Evolutionary conservation across 2,329 filamentous ascomycete species (phyloP), one percentile per base, ranked within the genome.

Genomic region (Fusarium camptoceras): DNA sequence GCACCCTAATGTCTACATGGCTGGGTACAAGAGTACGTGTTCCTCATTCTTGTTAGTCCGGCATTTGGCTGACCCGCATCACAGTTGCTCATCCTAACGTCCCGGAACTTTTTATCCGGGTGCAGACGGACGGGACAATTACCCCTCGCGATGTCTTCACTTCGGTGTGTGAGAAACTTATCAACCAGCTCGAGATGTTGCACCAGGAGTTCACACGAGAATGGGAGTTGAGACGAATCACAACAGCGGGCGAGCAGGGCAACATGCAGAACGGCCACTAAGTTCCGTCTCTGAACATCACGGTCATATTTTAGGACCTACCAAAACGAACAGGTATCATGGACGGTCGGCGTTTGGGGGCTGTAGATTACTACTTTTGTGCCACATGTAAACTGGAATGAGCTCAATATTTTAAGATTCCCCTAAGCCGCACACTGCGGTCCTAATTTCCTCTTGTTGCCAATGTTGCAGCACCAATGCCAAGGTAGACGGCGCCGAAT

Each of bases 151-250:
- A 97, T 74, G 94, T 94, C 3, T 86, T 99, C 42, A 85, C 96
- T 58, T 87, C 90, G 54, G 91, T 92, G 43, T 97, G 93, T 83
- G 89, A 92, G 79, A 91, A 94, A 72, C 86, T 98, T 47, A 92
- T 99, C 68, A 87, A 89, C 63, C 91, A 97, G 71, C 88, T 97
- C 58, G 91, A 91, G 59, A 90, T 90, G 70, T 84, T 99, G 63
- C 92, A 92, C 68, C 89, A 93, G 70, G 93, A 97, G 78, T 97
- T 98, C 79, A 97, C 93, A 22, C 94, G 95, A 77, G 95, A 98
- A 81, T 96, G 90, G 82, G 93, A 97, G 81, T 83, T 97, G 74
- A 90, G 93, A 76, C 94, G 94, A 82, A 95, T 97, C 87, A 93
- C 91, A 64, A 88, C 88, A 46, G 89, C 88, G 24, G 87, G 88